phyloP scores from a whole-genome alignment of 2,329 filamentous ascomycete genomes.

The Sarocladiaceae sp. region DNA sequence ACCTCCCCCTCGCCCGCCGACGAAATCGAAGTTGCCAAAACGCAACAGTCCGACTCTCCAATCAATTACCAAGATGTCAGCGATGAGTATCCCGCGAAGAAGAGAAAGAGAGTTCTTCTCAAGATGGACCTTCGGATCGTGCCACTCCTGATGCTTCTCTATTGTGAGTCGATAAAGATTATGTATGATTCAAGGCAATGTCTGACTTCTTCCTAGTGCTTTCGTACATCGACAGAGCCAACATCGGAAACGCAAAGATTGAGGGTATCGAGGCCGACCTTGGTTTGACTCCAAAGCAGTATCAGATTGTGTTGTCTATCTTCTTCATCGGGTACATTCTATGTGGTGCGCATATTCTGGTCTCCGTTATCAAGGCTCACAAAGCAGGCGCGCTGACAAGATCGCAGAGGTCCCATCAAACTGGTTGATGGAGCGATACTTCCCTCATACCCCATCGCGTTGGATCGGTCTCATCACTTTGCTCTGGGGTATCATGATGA shows the following conservation, averaged over 20 bases:
- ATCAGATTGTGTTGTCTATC: slow-evolving; percentile 44
- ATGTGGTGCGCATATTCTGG: slow-evolving; percentile 24
- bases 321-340: slow-evolving; percentile 59
- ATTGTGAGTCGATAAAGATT: background rate
- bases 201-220: slow-evolving; percentile 3
- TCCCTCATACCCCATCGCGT: slow-evolving; percentile 41
- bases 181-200: background rate
- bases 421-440: slow-evolving; percentile 26
- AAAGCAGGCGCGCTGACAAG: background rate
- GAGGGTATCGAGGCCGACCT: slow-evolving; percentile 25
- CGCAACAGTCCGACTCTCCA: background rate
- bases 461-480: slow-evolving; percentile 61
- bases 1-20: background rate
- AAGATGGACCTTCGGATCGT: background rate
- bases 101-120: background rate
- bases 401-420: background rate
- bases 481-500: slow-evolving; percentile 25
- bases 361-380: background rate
- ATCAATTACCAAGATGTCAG: background rate
- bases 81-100: background rate
- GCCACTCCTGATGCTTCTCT: background rate
- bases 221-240: slow-evolving; percentile 7
- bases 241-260: slow-evolving; percentile 42
- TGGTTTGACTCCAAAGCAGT: slow-evolving; percentile 48
- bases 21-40: background rate